Evolutionary conservation across 257 asterid species (phyloP).

Genomic region (Scutellaria galericulata): DNA sequence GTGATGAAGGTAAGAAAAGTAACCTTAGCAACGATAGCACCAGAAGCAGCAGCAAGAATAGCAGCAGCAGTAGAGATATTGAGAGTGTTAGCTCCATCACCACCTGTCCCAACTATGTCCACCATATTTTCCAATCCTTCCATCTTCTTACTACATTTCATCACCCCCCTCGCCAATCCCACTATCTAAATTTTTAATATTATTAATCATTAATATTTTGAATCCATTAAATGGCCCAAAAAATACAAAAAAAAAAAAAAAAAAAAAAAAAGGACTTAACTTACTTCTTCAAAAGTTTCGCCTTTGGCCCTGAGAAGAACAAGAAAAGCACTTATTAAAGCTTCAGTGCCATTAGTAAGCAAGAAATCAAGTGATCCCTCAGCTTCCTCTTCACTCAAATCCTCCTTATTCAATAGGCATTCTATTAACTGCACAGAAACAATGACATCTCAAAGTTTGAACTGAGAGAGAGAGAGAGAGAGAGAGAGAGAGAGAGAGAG

Average conservation of each 20-base stretch:
- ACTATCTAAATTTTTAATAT: slow-evolving; percentile 51
- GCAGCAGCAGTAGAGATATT: slow-evolving; percentile 90
- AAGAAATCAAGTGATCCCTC: slow-evolving; percentile 55
- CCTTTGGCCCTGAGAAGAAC: slow-evolving; percentile 66
- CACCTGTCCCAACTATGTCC: slow-evolving; percentile 92
- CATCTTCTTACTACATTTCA: slow-evolving; percentile 62
- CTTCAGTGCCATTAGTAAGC: slow-evolving; percentile 48
- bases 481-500: neutral
- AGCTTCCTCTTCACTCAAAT: slow-evolving; percentile 59
- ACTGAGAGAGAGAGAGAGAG: neutral
- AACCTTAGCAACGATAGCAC: slow-evolving; percentile 89
- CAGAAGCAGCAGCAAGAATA: slow-evolving; percentile 91
- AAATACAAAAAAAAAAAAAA: neutral
- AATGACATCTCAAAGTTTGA: neutral
- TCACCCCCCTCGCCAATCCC: slow-evolving; percentile 87
- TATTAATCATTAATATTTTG: neutral
- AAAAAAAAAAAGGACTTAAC: neutral
- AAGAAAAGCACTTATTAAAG: slow-evolving; percentile 57
- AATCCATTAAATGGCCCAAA: neutral
- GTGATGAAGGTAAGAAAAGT: neutral
- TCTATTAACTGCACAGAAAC: slow-evolving; percentile 43
- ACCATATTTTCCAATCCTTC: slow-evolving; percentile 69
- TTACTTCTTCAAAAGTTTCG: slow-evolving; percentile 56
- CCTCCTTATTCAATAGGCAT: slow-evolving; percentile 46
- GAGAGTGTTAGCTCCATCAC: slow-evolving; percentile 88